Evolutionary conservation across 768 basidiomycete genomes (phyloP).

Genomic region (Dioszegia crocea): DNA sequence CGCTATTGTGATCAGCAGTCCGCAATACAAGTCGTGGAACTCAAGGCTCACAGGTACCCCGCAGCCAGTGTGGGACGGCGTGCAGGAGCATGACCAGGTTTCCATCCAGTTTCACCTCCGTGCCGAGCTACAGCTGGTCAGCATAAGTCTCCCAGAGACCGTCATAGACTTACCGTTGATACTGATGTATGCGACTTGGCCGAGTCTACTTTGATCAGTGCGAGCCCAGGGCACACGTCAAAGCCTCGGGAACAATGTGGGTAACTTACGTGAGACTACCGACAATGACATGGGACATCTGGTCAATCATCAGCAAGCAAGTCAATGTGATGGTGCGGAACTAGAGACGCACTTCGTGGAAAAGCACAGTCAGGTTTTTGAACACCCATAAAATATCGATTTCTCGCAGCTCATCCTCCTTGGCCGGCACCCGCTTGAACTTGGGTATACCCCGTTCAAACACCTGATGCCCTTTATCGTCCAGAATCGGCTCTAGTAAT

Average conservation of each 20-base stretch:
- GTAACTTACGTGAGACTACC: constrained; percentile 15
- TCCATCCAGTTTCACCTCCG: constrained; percentile 31
- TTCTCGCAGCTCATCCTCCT: too few relatives aligned
- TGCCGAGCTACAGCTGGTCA: constrained; percentile 15
- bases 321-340: too few relatives aligned
- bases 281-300: constrained; percentile 36
- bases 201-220: constrained; percentile 15
- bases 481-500: too few relatives aligned
- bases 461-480: too few relatives aligned
- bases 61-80: constrained; percentile 25
- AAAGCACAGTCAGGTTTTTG: constrained; percentile 38
- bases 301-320: background rate
- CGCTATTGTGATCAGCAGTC: constrained; percentile 14
- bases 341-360: constrained; percentile 37
- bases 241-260: background rate
- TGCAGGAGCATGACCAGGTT: constrained; percentile 12
- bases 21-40: background rate
- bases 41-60: constrained; percentile 32
- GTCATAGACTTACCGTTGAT: constrained; percentile 18
- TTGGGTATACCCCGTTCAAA: too few relatives aligned
- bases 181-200: constrained; percentile 30
- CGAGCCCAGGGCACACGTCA: background rate
- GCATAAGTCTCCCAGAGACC: background rate
- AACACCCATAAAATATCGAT: constrained; percentile 21
- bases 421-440: background rate